These are phyloP conservation scores for Populus simonii DNA, from an alignment of 345 rosid genomes.

Conservation along the genomic window DNA sequence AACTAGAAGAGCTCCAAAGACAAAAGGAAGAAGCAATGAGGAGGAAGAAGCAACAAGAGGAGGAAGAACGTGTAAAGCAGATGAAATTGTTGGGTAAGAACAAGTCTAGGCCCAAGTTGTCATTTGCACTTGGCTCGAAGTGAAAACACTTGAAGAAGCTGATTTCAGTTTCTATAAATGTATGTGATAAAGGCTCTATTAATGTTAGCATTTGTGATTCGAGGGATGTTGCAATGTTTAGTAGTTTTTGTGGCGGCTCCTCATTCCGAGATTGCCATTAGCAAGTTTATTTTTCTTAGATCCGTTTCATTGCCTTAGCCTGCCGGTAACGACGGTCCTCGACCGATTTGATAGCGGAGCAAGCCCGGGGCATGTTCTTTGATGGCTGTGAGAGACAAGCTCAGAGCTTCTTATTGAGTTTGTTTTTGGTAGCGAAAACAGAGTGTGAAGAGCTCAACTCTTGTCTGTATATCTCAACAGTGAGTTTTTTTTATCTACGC, in stretches of 20 bases:
- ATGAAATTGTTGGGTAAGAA: slow-evolving; percentile 95
- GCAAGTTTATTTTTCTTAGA: neutral
- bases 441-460: too few species aligned
- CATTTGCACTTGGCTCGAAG: slow-evolving; percentile 83
- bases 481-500: too few species aligned
- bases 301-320: neutral
- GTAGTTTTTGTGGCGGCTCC: neutral
- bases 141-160: slow-evolving; percentile 24
- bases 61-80: slow-evolving; percentile 81
- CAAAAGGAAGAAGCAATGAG: slow-evolving; percentile 80
- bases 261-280: neutral
- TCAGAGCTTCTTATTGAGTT: too few species aligned
- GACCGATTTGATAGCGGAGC: neutral
- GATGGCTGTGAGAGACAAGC: neutral
- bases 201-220: neutral
- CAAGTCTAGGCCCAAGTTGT: slow-evolving; percentile 87
- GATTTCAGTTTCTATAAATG: neutral
- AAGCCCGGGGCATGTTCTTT: too few species aligned
- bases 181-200: neutral
- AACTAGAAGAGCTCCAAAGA: slow-evolving; percentile 78
- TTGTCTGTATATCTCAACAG: too few species aligned
- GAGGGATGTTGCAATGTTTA: neutral
- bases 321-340: too few species aligned
- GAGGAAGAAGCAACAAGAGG: slow-evolving; percentile 87
- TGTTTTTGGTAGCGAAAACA: neutral